These are phyloP conservation scores for Oxytropis ochrocephala DNA, from an alignment of 306 rosid species.

Conservation along the genomic window DNA sequence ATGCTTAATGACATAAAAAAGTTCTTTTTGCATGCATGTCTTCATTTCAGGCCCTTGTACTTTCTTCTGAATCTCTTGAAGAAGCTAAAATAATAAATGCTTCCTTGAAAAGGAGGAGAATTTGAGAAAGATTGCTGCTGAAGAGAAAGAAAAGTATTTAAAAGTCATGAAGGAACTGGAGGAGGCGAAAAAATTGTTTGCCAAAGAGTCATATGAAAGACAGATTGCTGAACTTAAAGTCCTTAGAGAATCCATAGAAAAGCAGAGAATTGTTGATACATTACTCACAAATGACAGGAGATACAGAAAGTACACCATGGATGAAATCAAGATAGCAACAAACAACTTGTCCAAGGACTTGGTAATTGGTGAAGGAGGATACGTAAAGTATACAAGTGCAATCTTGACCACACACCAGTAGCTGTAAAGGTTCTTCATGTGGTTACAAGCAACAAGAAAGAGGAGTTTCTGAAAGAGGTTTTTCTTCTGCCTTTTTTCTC, in stretches of 20 bases:
- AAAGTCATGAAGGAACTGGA: conserved; percentile 64
- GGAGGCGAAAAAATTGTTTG: conserved; percentile 57
- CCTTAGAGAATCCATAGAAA: conserved; percentile 61
- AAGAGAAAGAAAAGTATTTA: conserved; percentile 69
- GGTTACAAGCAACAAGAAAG: conserved; percentile 50
- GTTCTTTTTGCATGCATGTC: conserved; percentile 8
- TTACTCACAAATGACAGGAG: conserved; percentile 66
- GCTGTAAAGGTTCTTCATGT: conserved; percentile 75
- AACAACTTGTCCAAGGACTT: conserved; percentile 45
- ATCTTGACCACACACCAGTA: conserved; percentile 83
- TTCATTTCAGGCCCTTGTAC: conserved; percentile 48
- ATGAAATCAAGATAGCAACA: conserved; percentile 78
- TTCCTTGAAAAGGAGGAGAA: conserved; percentile 65
- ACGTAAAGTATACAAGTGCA: conserved; percentile 86
- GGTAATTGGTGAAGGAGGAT: conserved; percentile 90
- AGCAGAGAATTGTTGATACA: conserved; percentile 57
- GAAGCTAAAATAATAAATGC: conserved; percentile 60
- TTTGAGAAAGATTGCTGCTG: conserved; percentile 67
- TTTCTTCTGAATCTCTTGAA: conserved; percentile 71
- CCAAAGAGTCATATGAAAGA: conserved; percentile 78
- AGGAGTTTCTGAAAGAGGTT: conserved; percentile 93
- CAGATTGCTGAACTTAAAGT: conserved; percentile 72
- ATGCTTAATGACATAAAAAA: not conserved
- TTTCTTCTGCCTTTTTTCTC: conserved; percentile 3
- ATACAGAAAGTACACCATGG: conserved; percentile 71